Evolutionary conservation across 1,284 basidiomycete genomes (phyloP).

Genomic region (Mixia osmundae): DNA sequence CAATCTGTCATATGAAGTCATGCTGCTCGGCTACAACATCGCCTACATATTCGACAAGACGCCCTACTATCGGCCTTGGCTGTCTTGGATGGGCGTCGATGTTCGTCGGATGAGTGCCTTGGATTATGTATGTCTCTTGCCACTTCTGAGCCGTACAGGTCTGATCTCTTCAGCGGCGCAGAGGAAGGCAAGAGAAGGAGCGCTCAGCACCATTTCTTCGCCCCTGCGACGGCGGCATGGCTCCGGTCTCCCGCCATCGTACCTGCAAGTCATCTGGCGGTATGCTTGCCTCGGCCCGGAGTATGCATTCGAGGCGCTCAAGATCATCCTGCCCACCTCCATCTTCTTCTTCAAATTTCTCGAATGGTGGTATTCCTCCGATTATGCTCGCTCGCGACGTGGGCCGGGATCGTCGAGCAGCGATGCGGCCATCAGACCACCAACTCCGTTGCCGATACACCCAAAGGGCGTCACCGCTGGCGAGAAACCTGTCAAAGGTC

Average conservation of each 20-base stretch:
- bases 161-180: too few relatives aligned
- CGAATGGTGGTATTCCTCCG: slow-evolving; percentile 98
- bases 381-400: slow-evolving; percentile 35
- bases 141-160: too few relatives aligned
- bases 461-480: slow-evolving; percentile 34
- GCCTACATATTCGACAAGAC: slow-evolving; percentile 76
- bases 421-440: slow-evolving; percentile 30
- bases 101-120: slow-evolving; percentile 49
- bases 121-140: slow-evolving; percentile 29
- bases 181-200: not conserved
- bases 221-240: slow-evolving; percentile 5
- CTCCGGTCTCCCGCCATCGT: slow-evolving; percentile 7
- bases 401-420: slow-evolving; percentile 33
- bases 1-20: slow-evolving; percentile 51
- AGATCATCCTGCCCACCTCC: slow-evolving; percentile 62
- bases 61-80: slow-evolving; percentile 76
- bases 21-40: slow-evolving; percentile 62
- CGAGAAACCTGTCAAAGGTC: slow-evolving; percentile 36
- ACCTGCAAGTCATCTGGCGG: slow-evolving; percentile 10
- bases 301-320: slow-evolving; percentile 26
- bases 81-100: slow-evolving; percentile 58
- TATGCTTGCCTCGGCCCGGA: slow-evolving; percentile 11
- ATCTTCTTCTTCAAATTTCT: slow-evolving; percentile 95
- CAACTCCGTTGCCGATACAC: slow-evolving; percentile 46
- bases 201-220: slow-evolving; percentile 6